phyloP scores from a whole-genome alignment of 306 rosid genomes.

The Cotoneaster glaucophyllus region DNA sequence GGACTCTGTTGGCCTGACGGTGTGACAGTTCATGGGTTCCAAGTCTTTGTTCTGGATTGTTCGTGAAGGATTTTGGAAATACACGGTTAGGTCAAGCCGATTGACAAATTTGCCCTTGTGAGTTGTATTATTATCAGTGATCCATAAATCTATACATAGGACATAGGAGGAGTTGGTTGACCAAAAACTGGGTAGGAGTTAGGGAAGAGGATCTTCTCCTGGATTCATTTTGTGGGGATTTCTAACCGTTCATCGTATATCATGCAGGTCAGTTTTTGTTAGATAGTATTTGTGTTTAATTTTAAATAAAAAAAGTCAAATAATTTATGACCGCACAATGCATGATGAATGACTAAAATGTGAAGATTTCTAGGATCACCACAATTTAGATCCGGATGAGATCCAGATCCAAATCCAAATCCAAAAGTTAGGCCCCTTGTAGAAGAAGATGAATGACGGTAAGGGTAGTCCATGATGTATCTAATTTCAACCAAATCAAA shows the following conservation, averaged over 20 bases:
- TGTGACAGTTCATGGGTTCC: not conserved
- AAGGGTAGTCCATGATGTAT: too few relatives aligned
- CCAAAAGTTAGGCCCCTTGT: too few relatives aligned
- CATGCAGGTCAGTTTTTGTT: accelerated
- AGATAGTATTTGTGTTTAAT: too few relatives aligned
- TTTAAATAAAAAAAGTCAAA: too few relatives aligned
- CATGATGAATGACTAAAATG: too few relatives aligned
- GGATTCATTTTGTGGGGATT: too few relatives aligned
- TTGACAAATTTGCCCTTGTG: not conserved
- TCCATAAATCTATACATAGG: not conserved
- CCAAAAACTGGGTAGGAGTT: not conserved
- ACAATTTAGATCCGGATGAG: too few relatives aligned
- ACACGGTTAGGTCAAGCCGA: not conserved
- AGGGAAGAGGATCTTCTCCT: not conserved
- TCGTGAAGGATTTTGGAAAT: not conserved
- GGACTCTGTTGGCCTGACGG: not conserved
- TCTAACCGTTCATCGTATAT: accelerated
- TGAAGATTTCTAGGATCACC: accelerated
- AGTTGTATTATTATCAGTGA: not conserved
- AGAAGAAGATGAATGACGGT: too few relatives aligned
- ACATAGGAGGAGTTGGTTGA: not conserved
- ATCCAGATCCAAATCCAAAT: too few relatives aligned
- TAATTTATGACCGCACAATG: accelerated
- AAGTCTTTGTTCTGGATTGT: not conserved
- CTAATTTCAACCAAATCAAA: too few relatives aligned